A percentile compares a stretch with the other conserved stretches of the same genome.
These are phyloP conservation scores for Xerophyta viscosa DNA, from an alignment of 106 monocot species.

Conservation along the genomic window DNA sequence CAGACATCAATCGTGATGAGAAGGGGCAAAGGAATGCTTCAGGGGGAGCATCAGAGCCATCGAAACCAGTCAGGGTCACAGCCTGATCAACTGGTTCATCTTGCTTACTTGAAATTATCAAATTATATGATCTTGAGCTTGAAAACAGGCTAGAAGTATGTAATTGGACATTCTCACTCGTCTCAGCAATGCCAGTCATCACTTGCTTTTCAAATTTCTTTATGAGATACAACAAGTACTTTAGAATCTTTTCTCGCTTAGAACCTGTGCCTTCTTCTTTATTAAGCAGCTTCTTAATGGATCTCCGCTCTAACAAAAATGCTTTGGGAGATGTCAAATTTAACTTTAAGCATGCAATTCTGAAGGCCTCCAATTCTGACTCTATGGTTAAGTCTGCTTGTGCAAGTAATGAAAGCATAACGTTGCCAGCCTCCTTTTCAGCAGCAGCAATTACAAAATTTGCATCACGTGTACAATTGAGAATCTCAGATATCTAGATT, in stretches of 20 bases:
- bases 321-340: slow-evolving; percentile 55
- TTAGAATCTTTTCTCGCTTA: slow-evolving; percentile 54
- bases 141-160: not conserved
- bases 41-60: slow-evolving; percentile 31
- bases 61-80: slow-evolving; percentile 13
- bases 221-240: slow-evolving; percentile 59
- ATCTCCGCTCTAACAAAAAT: slow-evolving; percentile 78
- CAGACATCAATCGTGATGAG: slow-evolving; percentile 71
- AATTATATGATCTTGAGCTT: not conserved
- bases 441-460: slow-evolving; percentile 55
- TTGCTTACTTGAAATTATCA: slow-evolving; percentile 1
- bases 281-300: slow-evolving; percentile 55
- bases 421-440: slow-evolving; percentile 64
- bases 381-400: slow-evolving; percentile 43
- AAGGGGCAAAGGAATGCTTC: slow-evolving; percentile 75
- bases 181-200: slow-evolving; percentile 11
- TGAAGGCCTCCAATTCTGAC: slow-evolving; percentile 50
- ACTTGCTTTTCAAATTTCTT: slow-evolving; percentile 50
- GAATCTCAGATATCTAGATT: slow-evolving; percentile 45
- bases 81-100: slow-evolving; percentile 4
- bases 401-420: slow-evolving; percentile 38
- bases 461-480: slow-evolving; percentile 38
- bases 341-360: slow-evolving; percentile 45
- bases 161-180: slow-evolving; percentile 16
- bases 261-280: slow-evolving; percentile 25